Evolutionary conservation across 2,329 filamentous ascomycete genomes (phyloP), one percentile per base, ranked within the genome.

Genomic region (Fusarium irregulare): DNA sequence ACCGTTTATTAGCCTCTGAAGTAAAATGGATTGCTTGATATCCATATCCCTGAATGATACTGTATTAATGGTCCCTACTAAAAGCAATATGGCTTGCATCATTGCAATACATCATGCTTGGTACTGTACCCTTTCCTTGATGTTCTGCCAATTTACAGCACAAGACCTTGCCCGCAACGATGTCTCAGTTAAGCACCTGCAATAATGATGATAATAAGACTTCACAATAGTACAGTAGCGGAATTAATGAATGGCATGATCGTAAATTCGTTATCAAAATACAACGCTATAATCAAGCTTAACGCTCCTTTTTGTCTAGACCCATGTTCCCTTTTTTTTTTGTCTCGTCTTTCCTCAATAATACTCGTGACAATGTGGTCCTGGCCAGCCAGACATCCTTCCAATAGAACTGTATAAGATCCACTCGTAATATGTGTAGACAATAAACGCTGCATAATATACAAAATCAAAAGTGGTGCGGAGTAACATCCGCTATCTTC

Each of bases 361-460:
- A 21, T 37, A 20, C 21, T 42, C 7, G 34, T 37, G 21, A 56
- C 50, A 32, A 49, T 30, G 37, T 49, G 25, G 14, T 48, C 56
- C 59, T 60, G 68, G 70, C 72, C 72, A 44, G 72, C 72, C 70
- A 63, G 61, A 61, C 25, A 27, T 60, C 56, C 42, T 48, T n/a
- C 32, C 32, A 14, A 20, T n/a, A 37, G 34, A 34, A 20, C 14
- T 20, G 32, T 27, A 25, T 51, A 40, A 27, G 20, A n/a, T 20
- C 32, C 49, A 23, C 32, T 41, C 32, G 10, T 27, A 20, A 41
- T 41, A 27, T 51, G 20, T 46, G 11, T 16, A 42, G 6, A 41
- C 23, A 51, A 51, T 41, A 32, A 16, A 27, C 42, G 32, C 40
- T 41, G 57, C 25, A 45, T 48, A 58, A 16, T 67, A 54, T 73